A percentile compares a stretch with the other conserved stretches of the same genome.
Conservation (phyloP, 78 protist species). For the Ministeria vibrans region DNA sequence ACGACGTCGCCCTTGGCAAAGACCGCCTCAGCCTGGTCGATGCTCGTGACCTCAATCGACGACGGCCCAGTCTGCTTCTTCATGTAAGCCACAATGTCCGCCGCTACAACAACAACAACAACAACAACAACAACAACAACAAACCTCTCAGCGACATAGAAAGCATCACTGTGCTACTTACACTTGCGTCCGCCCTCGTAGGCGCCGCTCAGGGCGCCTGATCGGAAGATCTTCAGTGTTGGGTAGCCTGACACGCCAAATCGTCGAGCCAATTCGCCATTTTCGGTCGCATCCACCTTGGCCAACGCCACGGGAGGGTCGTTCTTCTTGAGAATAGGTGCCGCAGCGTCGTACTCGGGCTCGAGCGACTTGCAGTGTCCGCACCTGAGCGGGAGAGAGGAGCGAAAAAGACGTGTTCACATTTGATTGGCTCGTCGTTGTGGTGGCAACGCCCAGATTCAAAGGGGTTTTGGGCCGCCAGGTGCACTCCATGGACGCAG, state of each 20-base stretch:
- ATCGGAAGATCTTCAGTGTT: slow-evolving; percentile 63
- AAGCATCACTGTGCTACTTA: too few relatives aligned
- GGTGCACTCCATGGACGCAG: not conserved
- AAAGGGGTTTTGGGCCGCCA: not conserved
- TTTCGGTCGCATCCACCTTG: slow-evolving; percentile 39
- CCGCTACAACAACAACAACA: too few relatives aligned
- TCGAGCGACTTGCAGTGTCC: slow-evolving; percentile 17
- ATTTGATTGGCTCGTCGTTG: not conserved
- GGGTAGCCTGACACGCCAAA: slow-evolving; percentile 67
- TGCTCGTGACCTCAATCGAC: slow-evolving; percentile 7
- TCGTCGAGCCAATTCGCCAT: not conserved
- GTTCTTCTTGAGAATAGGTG: not conserved
- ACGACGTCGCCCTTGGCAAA: slow-evolving; percentile 11
- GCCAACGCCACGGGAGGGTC: not conserved
- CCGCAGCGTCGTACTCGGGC: slow-evolving; percentile 16
- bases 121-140: too few relatives aligned
- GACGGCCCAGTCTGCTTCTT: slow-evolving; percentile 36
- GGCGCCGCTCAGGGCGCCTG: slow-evolving; percentile 46
- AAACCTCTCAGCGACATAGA: too few relatives aligned
- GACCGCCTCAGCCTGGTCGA: slow-evolving; percentile 30
- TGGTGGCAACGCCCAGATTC: not conserved
- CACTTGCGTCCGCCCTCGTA: slow-evolving; percentile 48
- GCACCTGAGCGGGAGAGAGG: not conserved
- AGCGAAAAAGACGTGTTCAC: not conserved
- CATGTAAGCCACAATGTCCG: slow-evolving; percentile 50